A percentile compares a stretch with the other conserved stretches of the same genome.
These are phyloP conservation scores for Simmondsia chinensis DNA, from an alignment of 148 eudicot species.

Conservation along the genomic window DNA sequence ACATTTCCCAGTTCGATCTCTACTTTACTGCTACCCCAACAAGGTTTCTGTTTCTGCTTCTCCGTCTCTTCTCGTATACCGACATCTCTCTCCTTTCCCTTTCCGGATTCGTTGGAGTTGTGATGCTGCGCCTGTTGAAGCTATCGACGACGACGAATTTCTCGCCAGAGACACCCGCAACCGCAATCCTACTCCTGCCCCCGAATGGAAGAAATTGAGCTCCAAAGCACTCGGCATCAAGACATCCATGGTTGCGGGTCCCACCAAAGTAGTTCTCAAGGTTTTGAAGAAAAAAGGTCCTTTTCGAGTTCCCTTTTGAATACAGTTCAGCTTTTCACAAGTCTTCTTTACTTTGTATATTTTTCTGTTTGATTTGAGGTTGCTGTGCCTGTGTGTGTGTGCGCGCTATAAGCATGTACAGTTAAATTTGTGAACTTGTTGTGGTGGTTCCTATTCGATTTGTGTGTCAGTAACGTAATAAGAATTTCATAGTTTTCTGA, in stretches of 20 bases:
- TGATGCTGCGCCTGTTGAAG: conserved; percentile 8
- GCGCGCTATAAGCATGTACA: too few relatives aligned
- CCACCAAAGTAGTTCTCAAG: conserved; percentile 55
- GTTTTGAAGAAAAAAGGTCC: conserved; percentile 56
- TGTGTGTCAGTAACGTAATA: too few relatives aligned
- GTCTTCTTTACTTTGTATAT: background rate
- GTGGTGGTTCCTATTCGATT: too few relatives aligned
- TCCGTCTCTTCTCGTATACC: background rate
- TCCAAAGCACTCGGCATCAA: conserved; percentile 69
- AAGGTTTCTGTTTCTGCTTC: conserved; percentile 15
- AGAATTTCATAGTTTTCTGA: too few relatives aligned
- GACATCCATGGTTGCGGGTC: conserved; percentile 42
- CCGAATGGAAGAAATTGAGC: conserved; percentile 61
- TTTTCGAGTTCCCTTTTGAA: background rate
- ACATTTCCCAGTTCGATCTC: conserved; percentile 17
- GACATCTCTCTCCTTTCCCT: background rate
- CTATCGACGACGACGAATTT: conserved; percentile 20
- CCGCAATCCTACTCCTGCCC: conserved; percentile 1
- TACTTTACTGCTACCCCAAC: conserved; percentile 13
- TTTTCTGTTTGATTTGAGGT: background rate
- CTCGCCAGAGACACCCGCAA: too few relatives aligned
- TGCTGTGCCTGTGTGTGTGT: too few relatives aligned
- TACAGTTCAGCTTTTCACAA: background rate
- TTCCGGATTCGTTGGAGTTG: conserved; percentile 9
- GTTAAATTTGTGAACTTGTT: too few relatives aligned